Conservation (phyloP, 495 filamentous ascomycete species). For the Talaromyces adpressus region DNA sequence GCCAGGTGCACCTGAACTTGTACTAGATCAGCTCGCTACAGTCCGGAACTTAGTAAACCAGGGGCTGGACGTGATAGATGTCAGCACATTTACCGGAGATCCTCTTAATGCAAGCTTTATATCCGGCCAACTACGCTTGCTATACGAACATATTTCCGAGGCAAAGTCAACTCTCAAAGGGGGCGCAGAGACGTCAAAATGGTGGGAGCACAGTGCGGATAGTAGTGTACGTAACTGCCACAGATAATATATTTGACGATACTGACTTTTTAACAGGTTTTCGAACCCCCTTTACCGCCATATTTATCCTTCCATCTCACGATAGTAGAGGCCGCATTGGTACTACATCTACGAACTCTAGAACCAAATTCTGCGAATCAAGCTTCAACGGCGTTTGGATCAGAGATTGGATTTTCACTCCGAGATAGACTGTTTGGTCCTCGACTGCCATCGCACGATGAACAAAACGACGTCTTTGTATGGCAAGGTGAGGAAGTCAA, state of each 20-base stretch:
- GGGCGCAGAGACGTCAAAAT: conserved; percentile 44
- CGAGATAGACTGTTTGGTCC: conserved; percentile 48
- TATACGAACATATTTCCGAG: conserved; percentile 69
- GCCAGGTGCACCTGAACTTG: conserved; percentile 42
- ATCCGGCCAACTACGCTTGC: conserved; percentile 67
- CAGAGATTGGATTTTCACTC: conserved; percentile 48
- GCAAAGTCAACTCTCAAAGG: conserved; percentile 48
- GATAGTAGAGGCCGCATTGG: conserved; percentile 69
- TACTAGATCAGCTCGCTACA: conserved; percentile 60
- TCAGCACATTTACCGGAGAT: conserved; percentile 62
- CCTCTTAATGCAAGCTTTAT: conserved; percentile 59
- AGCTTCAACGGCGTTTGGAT: conserved; percentile 51
- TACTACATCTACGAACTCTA: conserved; percentile 73
- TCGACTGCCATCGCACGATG: conserved; percentile 67
- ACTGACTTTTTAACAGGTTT: conserved; percentile 21
- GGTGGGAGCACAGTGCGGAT: conserved; percentile 50
- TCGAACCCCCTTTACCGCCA: conserved; percentile 52
- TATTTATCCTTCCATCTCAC: conserved; percentile 67
- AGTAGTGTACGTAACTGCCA: conserved; percentile 34
- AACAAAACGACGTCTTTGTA: conserved; percentile 64
- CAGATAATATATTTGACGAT: background rate
- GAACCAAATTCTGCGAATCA: conserved; percentile 55
- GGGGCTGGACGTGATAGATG: conserved; percentile 69
- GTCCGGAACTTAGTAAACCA: conserved; percentile 69
- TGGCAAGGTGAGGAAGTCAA: conserved; percentile 66